Evolutionary conservation across 176 grass and related monocot genomes (phyloP).

Genomic region (Poa annua): DNA sequence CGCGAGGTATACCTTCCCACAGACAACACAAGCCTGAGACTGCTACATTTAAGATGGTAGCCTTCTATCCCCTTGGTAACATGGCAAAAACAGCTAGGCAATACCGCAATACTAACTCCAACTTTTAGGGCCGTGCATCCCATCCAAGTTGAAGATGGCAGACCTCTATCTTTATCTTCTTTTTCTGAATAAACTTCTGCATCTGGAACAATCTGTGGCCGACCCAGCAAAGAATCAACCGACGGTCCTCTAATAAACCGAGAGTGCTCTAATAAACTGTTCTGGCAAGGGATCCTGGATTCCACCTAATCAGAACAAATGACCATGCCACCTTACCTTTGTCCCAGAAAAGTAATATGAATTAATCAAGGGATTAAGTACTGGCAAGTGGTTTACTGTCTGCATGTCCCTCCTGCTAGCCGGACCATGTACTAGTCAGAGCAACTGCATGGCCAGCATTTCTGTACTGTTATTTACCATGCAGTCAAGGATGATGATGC

Average conservation of each 20-base stretch:
- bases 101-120: slow-evolving; percentile 62
- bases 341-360: not conserved
- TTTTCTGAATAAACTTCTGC: slow-evolving; percentile 49
- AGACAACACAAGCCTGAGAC: not conserved
- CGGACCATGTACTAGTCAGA: not conserved
- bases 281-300: slow-evolving; percentile 66
- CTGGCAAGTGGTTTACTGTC: not conserved
- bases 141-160: slow-evolving; percentile 74
- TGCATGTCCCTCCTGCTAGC: not conserved
- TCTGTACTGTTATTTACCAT: not conserved
- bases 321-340: not conserved
- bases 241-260: slow-evolving; percentile 62
- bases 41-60: slow-evolving; percentile 42
- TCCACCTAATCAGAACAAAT: slow-evolving; percentile 32
- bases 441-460: slow-evolving; percentile 2
- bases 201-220: slow-evolving; percentile 70
- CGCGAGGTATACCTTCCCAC: slow-evolving; percentile 49
- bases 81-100: slow-evolving; percentile 71
- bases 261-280: slow-evolving; percentile 60
- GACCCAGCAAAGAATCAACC: slow-evolving; percentile 65
- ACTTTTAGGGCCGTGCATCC: slow-evolving; percentile 90
- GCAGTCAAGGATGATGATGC: not conserved
- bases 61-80: slow-evolving; percentile 45
- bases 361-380: not conserved
- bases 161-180: slow-evolving; percentile 24